Evolutionary conservation across 768 basidiomycete species (phyloP).

Genomic region (Tylopilus subfusipes): DNA sequence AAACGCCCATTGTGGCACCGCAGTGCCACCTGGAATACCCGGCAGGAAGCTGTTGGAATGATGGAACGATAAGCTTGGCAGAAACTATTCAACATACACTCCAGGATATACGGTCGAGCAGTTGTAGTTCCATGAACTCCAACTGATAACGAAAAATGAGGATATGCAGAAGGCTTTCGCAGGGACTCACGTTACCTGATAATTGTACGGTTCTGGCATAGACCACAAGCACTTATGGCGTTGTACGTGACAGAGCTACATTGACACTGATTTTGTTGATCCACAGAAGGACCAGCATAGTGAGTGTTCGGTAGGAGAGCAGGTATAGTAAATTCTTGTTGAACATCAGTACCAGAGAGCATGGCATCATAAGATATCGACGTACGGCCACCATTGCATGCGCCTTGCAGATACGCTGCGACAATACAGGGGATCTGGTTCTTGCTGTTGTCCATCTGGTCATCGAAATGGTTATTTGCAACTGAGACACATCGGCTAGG

Average conservation of each 20-base stretch:
- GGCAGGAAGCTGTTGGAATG: conserved; percentile 42
- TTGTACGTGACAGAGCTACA: conserved; percentile 58
- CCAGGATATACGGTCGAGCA: conserved; percentile 38
- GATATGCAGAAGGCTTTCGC: neutral
- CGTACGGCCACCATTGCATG: conserved; percentile 43
- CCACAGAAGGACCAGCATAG: conserved; percentile 34
- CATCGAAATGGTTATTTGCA: neutral
- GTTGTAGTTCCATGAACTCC: conserved; percentile 49
- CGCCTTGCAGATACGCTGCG: conserved; percentile 40
- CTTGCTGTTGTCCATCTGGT: conserved; percentile 40
- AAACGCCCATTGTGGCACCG: conserved; percentile 63
- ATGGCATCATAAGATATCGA: conserved; percentile 3
- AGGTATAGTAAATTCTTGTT: conserved; percentile 38
- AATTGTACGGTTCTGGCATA: conserved; percentile 47
- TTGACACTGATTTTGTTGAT: conserved; percentile 37
- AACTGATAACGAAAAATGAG: conserved; percentile 34
- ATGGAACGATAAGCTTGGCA: neutral
- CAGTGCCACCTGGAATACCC: conserved; percentile 45
- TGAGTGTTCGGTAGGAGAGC: conserved; percentile 33
- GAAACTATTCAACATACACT: conserved; percentile 16
- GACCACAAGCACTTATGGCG: conserved; percentile 53
- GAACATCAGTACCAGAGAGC: conserved; percentile 4
- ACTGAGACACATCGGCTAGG: neutral
- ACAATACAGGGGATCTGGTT: conserved; percentile 47
- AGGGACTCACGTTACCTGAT: conserved; percentile 28